Evolutionary conservation across 768 basidiomycete genomes (phyloP), one percentile per base, ranked within the genome.

Genomic region (Mycena sanguinolenta): DNA sequence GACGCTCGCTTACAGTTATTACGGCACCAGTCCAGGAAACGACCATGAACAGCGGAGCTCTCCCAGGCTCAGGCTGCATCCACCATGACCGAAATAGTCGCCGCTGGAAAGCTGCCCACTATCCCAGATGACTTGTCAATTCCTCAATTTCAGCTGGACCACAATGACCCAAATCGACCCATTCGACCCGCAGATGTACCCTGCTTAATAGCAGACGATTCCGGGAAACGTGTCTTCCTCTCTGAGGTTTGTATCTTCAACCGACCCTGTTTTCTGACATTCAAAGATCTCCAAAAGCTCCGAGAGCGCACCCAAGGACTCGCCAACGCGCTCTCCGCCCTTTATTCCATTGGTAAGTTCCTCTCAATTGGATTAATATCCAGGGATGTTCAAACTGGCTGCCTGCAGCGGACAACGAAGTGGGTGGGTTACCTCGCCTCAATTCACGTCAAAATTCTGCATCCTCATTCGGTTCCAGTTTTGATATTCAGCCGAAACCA

Each of bases 401-500:
- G 21, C 60, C 5, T 64, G 9, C 7, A 88, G 88, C 79, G 19
- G 84, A 88, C 53, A 74, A 85, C 58, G 86, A 88, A 65, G 85
- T 87, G 55, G 88, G 89, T 89, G 77, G 38, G 86, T 77, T 16
- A 21, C 16, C 1, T n/a, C 38, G n/a, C 34, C n/a, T n/a, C 42
- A 14, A 34, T 57, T 38, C 57, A 38, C 21, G 13, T n/a, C 34
- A 27, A 6, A 49, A 13, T 14, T 0, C 27, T 16, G 27, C 2
- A 25, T 57, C n/a, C 28, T 53, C 16, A 59, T 53, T 49, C 30
- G 30, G 44, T 21, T 42, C 27, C 72, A 92, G 92, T 91, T 10
- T 81, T 91, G 65, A 75, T 92, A 49, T 91, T 88, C 77, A 90
- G 90, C 69, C 85, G 89, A 32, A 93, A 93, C 75, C 89, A 92